Base-by-base conservation (phyloP, 2,329 filamentous ascomycete species). In the Colletotrichum ledebouriae region DNA sequence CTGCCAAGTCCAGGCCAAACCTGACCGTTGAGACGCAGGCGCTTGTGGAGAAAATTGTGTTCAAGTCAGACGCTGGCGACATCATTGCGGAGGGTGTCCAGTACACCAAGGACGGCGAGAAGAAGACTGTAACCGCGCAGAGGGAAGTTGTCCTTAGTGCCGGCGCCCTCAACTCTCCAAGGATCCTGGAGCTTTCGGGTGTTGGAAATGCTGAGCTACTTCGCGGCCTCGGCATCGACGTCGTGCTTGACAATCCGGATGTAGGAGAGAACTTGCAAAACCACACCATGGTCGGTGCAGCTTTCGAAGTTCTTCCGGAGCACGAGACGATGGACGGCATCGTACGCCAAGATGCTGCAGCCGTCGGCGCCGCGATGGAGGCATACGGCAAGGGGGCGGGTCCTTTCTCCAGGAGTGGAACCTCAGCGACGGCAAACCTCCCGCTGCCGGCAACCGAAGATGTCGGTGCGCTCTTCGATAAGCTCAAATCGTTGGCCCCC, bases 91-190 rank as follows among this genome's bases (percentile, higher is more conserved):
- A 68, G n/a, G 73, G 70, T 3, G 71, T 76, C 20, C 65, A 73
- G 6, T 68, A 68, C 61, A 56, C 56, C 42, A 59, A 70, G 39
- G 59, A 61, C 15, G 69, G 59, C 15, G 68, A 65, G 39, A 71
- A 52, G 11, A 70, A 67, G 37, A 72, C 53, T 0, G 67, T 76
- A 11, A 67, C 50, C 6, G 78, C 78, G 1, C 71, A 69, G 2
- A 78, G 73, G 29, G 83, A 85, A 65, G 77, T 85, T 3, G 79
- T 85, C 29, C 52, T 85, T 4, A 76, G 77, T 1, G 81, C 80
- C 6, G 83, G 83, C 2, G 73, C 78, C 1, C 76, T 84, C 67
- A 78, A 82, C 59, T 78, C 78, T 0, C 81, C 83, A 4, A 76
- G 79, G 17, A 72, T 85, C 33, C 76, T 85, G 5, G 79, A 84